Conservation (phyloP, 768 basidiomycete genomes). For the Hericium coralloides region DNA sequence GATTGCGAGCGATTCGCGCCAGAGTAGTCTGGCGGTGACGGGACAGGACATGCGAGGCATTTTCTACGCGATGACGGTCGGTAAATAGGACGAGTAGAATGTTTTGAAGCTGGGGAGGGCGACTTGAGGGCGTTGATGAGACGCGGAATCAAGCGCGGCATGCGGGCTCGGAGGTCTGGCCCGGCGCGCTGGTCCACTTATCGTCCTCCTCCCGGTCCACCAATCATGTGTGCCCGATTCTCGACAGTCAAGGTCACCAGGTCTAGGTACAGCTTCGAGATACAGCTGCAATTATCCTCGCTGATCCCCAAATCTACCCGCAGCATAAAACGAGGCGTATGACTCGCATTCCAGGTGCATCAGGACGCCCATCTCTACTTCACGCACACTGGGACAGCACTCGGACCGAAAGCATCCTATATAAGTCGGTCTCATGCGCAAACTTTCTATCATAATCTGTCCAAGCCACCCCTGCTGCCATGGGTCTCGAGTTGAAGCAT, state of each 20-base stretch:
- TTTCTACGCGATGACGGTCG: slow-evolving; percentile 4
- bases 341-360: too few relatives aligned
- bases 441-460: neutral
- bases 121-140: slow-evolving; percentile 37
- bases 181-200: neutral
- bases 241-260: too few relatives aligned
- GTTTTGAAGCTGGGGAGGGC: slow-evolving; percentile 10
- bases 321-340: too few relatives aligned
- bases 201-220: too few relatives aligned
- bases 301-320: too few relatives aligned
- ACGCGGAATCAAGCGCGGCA: slow-evolving; percentile 69
- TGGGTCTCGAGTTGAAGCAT: slow-evolving; percentile 16
- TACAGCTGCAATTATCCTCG: too few relatives aligned
- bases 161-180: slow-evolving; percentile 17
- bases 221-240: too few relatives aligned
- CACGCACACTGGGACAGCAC: too few relatives aligned
- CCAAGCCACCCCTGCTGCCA: neutral
- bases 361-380: too few relatives aligned
- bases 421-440: too few relatives aligned
- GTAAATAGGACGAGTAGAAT: slow-evolving; percentile 4
- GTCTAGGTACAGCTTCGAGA: too few relatives aligned
- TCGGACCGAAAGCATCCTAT: too few relatives aligned
- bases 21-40: slow-evolving; percentile 27
- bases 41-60: slow-evolving; percentile 3
- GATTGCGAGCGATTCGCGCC: slow-evolving; percentile 39